Percentiles rank a stretch among this genome's conserved stretches.
phyloP scores from a whole-genome alignment of 805 yeast species.

The Candida adriatica region DNA sequence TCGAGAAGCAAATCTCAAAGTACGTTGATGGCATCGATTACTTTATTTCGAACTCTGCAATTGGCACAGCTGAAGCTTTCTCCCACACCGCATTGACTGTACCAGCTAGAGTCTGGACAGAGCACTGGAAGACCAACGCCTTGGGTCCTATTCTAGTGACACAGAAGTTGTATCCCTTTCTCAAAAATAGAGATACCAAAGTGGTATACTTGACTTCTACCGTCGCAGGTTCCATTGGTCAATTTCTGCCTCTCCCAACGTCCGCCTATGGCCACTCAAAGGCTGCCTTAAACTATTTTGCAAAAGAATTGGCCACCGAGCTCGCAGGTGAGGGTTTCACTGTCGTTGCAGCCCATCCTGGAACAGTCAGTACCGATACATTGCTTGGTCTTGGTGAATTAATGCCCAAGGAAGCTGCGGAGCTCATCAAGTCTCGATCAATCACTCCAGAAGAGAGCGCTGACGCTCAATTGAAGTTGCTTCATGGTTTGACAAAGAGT shows the following conservation, averaged over 20 bases:
- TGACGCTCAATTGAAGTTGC: not conserved
- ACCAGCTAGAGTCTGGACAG: not conserved
- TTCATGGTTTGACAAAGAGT: not conserved
- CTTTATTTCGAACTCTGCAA: slow-evolving; percentile 24
- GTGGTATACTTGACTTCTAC: slow-evolving; percentile 25
- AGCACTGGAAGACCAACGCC: slow-evolving; percentile 19
- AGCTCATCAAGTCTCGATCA: not conserved
- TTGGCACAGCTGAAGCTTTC: slow-evolving; percentile 3
- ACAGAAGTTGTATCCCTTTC: slow-evolving; percentile 19
- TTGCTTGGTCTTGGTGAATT: too few relatives aligned
- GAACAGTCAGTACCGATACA: slow-evolving; percentile 31
- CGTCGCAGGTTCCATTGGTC: slow-evolving; percentile 21
- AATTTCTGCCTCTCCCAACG: slow-evolving; percentile 3
- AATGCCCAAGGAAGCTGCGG: not conserved
- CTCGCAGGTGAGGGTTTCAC: slow-evolving; percentile 21
- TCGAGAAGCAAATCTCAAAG: slow-evolving; percentile 10
- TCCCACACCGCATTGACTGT: slow-evolving; percentile 1
- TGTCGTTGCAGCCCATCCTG: slow-evolving; percentile 31
- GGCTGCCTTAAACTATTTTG: slow-evolving; percentile 30
- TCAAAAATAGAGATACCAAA: slow-evolving; percentile 16
- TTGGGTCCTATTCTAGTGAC: slow-evolving; percentile 20
- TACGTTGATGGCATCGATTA: slow-evolving; percentile 22
- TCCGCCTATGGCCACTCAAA: slow-evolving; percentile 32
- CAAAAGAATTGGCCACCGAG: slow-evolving; percentile 24
- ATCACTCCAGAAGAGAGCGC: not conserved